phyloP scores from a whole-genome alignment of 139 green algal genomes.

The Tetradesmus obliquus region DNA sequence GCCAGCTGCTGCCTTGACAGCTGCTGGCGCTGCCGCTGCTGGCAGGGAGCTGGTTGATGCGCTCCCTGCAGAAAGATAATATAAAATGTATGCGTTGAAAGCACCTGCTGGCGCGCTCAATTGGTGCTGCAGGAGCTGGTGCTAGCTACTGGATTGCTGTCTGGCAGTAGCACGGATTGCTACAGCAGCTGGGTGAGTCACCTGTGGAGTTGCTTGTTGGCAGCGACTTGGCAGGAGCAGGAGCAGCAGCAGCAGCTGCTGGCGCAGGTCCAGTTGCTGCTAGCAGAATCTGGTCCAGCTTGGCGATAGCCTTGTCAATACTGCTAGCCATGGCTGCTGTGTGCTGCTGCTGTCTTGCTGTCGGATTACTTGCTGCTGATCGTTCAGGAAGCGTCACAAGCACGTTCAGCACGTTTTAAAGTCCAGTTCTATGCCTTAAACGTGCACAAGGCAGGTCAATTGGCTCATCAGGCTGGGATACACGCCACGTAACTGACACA shows the following conservation, averaged over 20 bases:
- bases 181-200: neutral
- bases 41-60: neutral
- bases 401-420: no score
- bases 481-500: neutral
- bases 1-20: constrained; percentile 27
- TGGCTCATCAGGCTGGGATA: neutral
- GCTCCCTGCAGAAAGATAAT: neutral
- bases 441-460: neutral
- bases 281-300: constrained; percentile 37
- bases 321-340: neutral
- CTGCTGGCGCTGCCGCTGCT: neutral
- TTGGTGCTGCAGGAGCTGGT: neutral
- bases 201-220: neutral
- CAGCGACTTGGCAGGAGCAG: neutral
- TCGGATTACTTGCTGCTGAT: no score
- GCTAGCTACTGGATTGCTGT: neutral
- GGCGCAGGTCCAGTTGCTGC: neutral
- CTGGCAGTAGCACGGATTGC: neutral
- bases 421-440: no score
- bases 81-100: neutral
- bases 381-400: no score
- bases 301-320: constrained; percentile 30
- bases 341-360: neutral
- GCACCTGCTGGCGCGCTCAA: neutral
- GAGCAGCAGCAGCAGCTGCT: neutral